Percentiles rank a stretch among this genome's conserved stretches.
These are phyloP conservation scores for Potentilla sterilis DNA, from an alignment of 306 rosid species.

Conservation along the genomic window DNA sequence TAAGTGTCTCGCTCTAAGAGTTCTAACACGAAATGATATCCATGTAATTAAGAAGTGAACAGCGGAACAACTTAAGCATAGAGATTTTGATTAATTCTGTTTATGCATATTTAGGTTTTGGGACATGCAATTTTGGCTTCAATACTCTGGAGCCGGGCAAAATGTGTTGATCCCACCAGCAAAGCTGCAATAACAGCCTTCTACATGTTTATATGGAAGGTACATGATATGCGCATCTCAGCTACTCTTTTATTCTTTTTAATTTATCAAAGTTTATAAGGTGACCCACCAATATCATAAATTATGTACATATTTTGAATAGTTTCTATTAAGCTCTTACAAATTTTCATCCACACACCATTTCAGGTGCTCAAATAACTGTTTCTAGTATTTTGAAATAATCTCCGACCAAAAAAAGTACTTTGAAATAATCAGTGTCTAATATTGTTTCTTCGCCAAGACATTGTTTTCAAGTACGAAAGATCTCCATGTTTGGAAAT, in stretches of 20 bases:
- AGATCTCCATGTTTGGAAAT: neutral
- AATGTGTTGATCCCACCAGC: constrained; percentile 74
- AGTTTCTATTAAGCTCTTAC: neutral
- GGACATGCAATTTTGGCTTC: constrained; percentile 71
- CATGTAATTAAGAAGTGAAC: constrained; percentile 8
- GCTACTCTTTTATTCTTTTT: neutral
- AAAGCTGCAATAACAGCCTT: constrained; percentile 85
- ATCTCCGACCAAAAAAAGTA: too few species aligned
- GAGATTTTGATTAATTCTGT: constrained; percentile 20
- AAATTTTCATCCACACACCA: too few species aligned
- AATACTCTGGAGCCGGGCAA: constrained; percentile 71
- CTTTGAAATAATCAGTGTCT: neutral
- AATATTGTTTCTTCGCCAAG: neutral
- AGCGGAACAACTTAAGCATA: constrained; percentile 5
- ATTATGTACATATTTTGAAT: neutral
- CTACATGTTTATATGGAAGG: constrained; percentile 99
- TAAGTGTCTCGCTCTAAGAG: too few species aligned
- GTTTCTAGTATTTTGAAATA: neutral
- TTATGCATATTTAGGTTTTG: constrained; percentile 47
- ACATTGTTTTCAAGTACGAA: neutral
- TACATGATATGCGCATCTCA: constrained; percentile 17
- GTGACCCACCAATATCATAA: neutral
- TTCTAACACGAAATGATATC: too few species aligned
- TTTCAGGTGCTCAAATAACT: neutral
- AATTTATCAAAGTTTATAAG: neutral